A percentile compares a stretch with the other conserved stretches of the same genome.
Conservation (phyloP, 371 early-diverging fungal species). For the Choanephora cucurbitarum region DNA sequence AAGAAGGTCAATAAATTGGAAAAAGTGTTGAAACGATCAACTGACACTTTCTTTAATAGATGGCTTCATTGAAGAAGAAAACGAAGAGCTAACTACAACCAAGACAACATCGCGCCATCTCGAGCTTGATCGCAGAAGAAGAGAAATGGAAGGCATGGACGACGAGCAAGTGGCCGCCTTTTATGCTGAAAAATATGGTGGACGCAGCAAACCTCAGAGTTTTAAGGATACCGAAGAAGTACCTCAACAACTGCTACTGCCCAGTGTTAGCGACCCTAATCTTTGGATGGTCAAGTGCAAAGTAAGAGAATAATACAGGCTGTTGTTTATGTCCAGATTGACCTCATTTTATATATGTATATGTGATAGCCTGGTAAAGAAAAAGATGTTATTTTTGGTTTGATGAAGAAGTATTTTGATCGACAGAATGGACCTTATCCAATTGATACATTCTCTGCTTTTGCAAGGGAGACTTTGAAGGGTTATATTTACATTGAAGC, state of each 20-base stretch:
- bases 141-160: constrained; percentile 73
- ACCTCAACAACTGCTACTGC: constrained; percentile 81
- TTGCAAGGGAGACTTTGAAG: constrained; percentile 86
- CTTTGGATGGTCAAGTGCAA: constrained; percentile 94
- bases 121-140: constrained; percentile 70
- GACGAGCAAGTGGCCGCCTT: constrained; percentile 85
- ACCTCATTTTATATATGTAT: too few relatives aligned
- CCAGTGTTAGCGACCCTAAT: constrained; percentile 89
- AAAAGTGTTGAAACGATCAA: constrained; percentile 4
- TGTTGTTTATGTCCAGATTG: not conserved
- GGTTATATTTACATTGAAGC: constrained; percentile 99
- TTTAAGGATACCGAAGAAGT: constrained; percentile 72
- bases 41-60: constrained; percentile 31
- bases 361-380: constrained; percentile 89
- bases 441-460: constrained; percentile 77
- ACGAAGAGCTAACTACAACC: constrained; percentile 64
- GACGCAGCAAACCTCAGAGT: constrained; percentile 50
- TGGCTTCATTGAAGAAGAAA: constrained; percentile 74
- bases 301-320: constrained; percentile 32
- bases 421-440: constrained; percentile 62
- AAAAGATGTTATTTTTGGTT: constrained; percentile 77
- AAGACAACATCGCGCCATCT: constrained; percentile 54
- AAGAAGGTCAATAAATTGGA: constrained; percentile 43
- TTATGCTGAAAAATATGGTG: constrained; percentile 79
- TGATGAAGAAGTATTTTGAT: constrained; percentile 82